A percentile compares a stretch with the other conserved stretches of the same genome.
Evolutionary conservation across 1,284 basidiomycete genomes (phyloP).

Genomic region (Grifola frondosa): DNA sequence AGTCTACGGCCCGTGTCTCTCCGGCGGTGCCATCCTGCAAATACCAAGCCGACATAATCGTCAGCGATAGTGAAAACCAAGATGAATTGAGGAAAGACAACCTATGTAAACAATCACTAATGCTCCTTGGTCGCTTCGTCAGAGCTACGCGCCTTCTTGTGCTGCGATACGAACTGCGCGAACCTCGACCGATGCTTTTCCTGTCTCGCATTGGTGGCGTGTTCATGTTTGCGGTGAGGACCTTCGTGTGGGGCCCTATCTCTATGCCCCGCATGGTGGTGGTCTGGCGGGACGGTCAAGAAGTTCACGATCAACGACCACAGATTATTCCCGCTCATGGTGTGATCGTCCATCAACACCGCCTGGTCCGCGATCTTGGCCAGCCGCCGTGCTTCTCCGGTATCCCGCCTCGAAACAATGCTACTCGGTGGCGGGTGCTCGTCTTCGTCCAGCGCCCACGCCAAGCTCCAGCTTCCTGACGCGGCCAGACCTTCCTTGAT

Average conservation of each 20-base stretch:
- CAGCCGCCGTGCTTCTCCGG: constrained; percentile 67
- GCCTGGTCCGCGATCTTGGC: constrained; percentile 70
- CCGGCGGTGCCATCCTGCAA: too few relatives aligned
- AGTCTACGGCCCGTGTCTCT: too few relatives aligned
- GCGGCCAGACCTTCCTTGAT: constrained; percentile 51
- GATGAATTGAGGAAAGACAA: neutral
- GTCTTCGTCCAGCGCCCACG: constrained; percentile 72
- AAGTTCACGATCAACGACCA: constrained; percentile 68
- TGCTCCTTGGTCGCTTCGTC: neutral
- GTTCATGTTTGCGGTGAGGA: neutral
- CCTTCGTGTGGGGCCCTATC: neutral
- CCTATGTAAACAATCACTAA: neutral
- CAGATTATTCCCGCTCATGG: constrained; percentile 64
- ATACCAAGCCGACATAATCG: too few relatives aligned
- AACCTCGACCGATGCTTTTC: constrained; percentile 26
- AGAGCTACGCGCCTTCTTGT: constrained; percentile 16
- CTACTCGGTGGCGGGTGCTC: constrained; percentile 81
- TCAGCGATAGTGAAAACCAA: too few relatives aligned
- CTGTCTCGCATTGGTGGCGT: constrained; percentile 10
- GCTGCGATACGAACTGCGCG: constrained; percentile 26
- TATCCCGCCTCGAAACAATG: constrained; percentile 77
- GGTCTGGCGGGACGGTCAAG: constrained; percentile 45
- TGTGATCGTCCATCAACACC: constrained; percentile 52
- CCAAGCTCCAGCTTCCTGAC: constrained; percentile 64
- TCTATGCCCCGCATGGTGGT: constrained; percentile 10